These are phyloP conservation scores for Erigeron canadensis DNA, from an alignment of 129 eudicot species.

Conservation along the genomic window DNA sequence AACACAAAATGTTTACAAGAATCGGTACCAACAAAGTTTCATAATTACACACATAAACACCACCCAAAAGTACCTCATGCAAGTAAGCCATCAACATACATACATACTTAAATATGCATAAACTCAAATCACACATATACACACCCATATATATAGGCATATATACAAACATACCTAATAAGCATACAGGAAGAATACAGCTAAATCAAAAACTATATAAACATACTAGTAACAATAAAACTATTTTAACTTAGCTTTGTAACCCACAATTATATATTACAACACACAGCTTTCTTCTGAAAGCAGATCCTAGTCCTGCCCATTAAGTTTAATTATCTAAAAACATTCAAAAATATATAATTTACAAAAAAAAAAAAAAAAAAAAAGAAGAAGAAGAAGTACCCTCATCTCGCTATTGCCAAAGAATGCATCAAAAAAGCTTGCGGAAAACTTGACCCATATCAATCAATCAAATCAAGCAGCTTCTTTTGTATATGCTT, in stretches of 20 bases:
- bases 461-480: conserved; percentile 7
- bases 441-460: conserved; percentile 99
- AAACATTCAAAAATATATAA: no score
- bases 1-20: no score
- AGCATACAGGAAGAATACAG: conserved; percentile 1
- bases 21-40: neutral
- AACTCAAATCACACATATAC: conserved; percentile 7
- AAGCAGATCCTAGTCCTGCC: no score
- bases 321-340: no score
- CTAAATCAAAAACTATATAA: conserved; percentile 15
- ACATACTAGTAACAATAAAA: neutral
- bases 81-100: neutral
- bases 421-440: conserved; percentile 92
- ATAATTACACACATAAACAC: neutral
- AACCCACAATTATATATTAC: no score
- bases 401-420: conserved; percentile 98
- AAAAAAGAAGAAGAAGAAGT: conserved; percentile 7
- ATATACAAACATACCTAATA: neutral
- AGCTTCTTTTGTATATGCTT: neutral
- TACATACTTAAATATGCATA: neutral
- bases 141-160: conserved; percentile 10
- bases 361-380: neutral
- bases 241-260: neutral
- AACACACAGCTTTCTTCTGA: neutral
- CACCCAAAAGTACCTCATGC: neutral